These are phyloP conservation scores for Fusarium longipes DNA, from an alignment of 2,329 filamentous ascomycete species.

Conservation along the genomic window DNA sequence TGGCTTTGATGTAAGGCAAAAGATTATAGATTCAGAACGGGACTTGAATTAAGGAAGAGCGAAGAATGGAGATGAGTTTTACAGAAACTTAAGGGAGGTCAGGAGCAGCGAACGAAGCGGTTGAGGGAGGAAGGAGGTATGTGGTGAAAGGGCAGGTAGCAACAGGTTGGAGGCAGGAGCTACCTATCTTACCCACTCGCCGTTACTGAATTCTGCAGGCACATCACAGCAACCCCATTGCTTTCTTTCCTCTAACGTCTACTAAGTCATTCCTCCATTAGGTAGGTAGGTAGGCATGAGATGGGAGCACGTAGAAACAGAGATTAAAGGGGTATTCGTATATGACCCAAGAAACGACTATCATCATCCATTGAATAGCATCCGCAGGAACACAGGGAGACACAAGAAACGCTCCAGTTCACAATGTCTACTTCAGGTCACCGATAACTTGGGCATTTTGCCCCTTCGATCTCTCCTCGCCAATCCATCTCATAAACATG, in stretches of 20 bases:
- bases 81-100: background rate
- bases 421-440: slow-evolving; percentile 6
- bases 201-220: background rate
- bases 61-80: background rate
- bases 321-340: background rate
- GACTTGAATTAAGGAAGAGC: background rate
- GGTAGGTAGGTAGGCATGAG: too few species aligned
- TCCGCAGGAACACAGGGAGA: background rate
- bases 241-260: background rate
- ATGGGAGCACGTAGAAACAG: background rate
- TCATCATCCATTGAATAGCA: background rate
- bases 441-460: slow-evolving; percentile 24
- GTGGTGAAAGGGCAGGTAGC: background rate
- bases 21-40: too few species aligned
- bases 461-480: slow-evolving; percentile 54
- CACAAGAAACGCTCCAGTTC: background rate
- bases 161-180: background rate
- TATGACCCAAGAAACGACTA: background rate
- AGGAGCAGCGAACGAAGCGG: background rate
- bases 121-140: background rate
- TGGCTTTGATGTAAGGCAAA: background rate
- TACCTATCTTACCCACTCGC: background rate
- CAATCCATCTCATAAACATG: slow-evolving; percentile 73
- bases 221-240: background rate
- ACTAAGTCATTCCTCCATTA: background rate